Percentiles rank a stretch among this genome's conserved stretches.
Conservation (phyloP, 2,329 filamentous ascomycete species). For the Neoascochyta sp. region DNA sequence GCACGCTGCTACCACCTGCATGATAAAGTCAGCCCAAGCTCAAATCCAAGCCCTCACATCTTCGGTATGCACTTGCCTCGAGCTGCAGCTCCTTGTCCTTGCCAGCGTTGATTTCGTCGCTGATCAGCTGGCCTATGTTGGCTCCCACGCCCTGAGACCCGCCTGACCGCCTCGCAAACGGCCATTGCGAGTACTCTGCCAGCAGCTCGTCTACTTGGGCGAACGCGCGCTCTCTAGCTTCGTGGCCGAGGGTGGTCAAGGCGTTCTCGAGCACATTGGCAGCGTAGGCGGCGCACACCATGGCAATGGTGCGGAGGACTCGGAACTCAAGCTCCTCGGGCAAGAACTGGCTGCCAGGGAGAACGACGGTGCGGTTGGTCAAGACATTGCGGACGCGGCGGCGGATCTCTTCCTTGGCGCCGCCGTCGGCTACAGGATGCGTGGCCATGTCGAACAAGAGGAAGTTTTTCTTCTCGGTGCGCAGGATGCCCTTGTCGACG, state of each 20-base stretch:
- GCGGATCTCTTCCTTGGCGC: slow-evolving; percentile 95
- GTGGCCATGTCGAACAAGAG: slow-evolving; percentile 99
- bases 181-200: slow-evolving; percentile 96
- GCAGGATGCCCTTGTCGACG: slow-evolving; percentile 96
- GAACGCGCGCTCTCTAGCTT: slow-evolving; percentile 90
- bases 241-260: slow-evolving; percentile 87
- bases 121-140: slow-evolving; percentile 82
- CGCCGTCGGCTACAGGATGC: slow-evolving; percentile 91
- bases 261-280: slow-evolving; percentile 98
- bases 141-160: slow-evolving; percentile 83
- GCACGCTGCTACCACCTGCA: slow-evolving; percentile 80
- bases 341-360: slow-evolving; percentile 80
- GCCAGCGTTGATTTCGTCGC: slow-evolving; percentile 78
- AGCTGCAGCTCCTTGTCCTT: slow-evolving; percentile 96
- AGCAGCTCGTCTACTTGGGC: slow-evolving; percentile 95
- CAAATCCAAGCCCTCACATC: no score
- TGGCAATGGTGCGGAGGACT: slow-evolving; percentile 84
- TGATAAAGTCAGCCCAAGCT: slow-evolving; percentile 23
- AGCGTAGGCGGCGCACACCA: slow-evolving; percentile 97
- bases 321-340: slow-evolving; percentile 93
- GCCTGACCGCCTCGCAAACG: slow-evolving; percentile 76
- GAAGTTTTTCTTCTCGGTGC: slow-evolving; percentile 99
- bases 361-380: slow-evolving; percentile 88
- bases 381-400: slow-evolving; percentile 88
- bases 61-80: slow-evolving; percentile 55